Conservation (phyloP, 495 filamentous ascomycete genomes). For the Lasiosphaeria miniovina region DNA sequence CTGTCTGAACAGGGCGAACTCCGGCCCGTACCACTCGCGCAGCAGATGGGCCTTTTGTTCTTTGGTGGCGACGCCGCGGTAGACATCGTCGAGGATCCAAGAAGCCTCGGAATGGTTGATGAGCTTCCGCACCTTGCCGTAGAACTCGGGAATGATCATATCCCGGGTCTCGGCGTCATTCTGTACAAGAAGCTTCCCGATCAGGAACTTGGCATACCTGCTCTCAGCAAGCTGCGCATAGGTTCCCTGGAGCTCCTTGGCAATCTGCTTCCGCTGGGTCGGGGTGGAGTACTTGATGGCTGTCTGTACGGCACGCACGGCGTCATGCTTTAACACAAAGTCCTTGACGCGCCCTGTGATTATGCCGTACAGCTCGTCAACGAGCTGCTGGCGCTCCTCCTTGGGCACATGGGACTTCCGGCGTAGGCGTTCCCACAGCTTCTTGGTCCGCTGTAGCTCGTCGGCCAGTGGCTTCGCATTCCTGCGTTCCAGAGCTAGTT, state of each 20-base stretch:
- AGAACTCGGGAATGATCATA: conserved; percentile 89
- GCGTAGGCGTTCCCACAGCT: conserved; percentile 92
- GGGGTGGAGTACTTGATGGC: conserved; percentile 91
- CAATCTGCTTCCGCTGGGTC: conserved; percentile 81
- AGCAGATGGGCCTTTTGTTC: conserved; percentile 78
- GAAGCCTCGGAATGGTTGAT: conserved; percentile 94
- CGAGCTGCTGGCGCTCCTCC: conserved; percentile 80
- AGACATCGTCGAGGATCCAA: conserved; percentile 97
- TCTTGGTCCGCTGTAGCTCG: conserved; percentile 82
- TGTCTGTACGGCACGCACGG: conserved; percentile 90
- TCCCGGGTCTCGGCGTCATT: conserved; percentile 81
- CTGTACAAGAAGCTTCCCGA: conserved; percentile 90
- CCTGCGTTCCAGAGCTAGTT: conserved; percentile 82
- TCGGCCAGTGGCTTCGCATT: conserved; percentile 89
- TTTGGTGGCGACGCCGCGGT: conserved; percentile 76
- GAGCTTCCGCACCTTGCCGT: conserved; percentile 82
- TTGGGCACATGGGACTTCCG: conserved; percentile 85
- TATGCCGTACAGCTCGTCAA: conserved; percentile 84
- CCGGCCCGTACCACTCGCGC: conserved; percentile 94
- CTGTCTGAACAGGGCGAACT: conserved; percentile 79
- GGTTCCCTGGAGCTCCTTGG: conserved; percentile 78
- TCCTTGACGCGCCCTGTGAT: conserved; percentile 88
- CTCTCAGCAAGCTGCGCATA: conserved; percentile 85
- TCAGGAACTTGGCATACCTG: conserved; percentile 93
- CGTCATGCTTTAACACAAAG: conserved; percentile 97